These are phyloP conservation scores for Pythium aristosporum DNA, from an alignment of 352 stramenopile genomes.

Conservation along the genomic window DNA sequence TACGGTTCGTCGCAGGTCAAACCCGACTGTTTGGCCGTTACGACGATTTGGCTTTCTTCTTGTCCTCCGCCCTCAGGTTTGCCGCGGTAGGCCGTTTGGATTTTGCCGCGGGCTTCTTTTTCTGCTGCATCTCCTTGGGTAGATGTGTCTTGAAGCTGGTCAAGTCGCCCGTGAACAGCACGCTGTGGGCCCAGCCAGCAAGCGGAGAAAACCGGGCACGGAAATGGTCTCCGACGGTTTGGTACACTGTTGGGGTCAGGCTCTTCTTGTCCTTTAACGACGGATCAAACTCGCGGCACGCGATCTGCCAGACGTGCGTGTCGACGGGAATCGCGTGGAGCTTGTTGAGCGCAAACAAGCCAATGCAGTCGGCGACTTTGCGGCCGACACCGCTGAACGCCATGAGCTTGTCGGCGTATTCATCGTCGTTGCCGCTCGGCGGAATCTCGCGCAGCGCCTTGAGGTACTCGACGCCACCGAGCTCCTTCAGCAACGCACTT, in stretches of 20 bases:
- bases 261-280: conserved; percentile 40
- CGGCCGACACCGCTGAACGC: conserved; percentile 69
- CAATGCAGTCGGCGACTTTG: conserved; percentile 95
- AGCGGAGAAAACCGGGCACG: conserved; percentile 76
- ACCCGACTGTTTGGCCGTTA: background rate
- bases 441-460: conserved; percentile 16
- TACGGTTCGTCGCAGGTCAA: background rate
- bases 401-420: conserved; percentile 31
- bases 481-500: conserved; percentile 17
- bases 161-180: conserved; percentile 32
- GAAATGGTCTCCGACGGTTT: conserved; percentile 89
- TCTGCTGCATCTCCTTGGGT: conserved; percentile 22
- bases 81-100: conserved; percentile 11
- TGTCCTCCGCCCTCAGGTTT: background rate
- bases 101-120: background rate
- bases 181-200: conserved; percentile 87
- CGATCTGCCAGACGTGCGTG: conserved; percentile 93
- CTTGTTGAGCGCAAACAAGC: conserved; percentile 92
- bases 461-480: conserved; percentile 26
- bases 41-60: background rate
- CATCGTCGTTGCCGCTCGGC: conserved; percentile 10
- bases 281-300: conserved; percentile 60
- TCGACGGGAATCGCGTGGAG: conserved; percentile 91
- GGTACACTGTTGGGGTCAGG: conserved; percentile 72
- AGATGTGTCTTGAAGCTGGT: conserved; percentile 24